Percentiles rank a stretch among this genome's conserved stretches.
Conservation (phyloP, 225 moss, liverwort and hornwort genomes). For the Thuidium tamariscinum region DNA sequence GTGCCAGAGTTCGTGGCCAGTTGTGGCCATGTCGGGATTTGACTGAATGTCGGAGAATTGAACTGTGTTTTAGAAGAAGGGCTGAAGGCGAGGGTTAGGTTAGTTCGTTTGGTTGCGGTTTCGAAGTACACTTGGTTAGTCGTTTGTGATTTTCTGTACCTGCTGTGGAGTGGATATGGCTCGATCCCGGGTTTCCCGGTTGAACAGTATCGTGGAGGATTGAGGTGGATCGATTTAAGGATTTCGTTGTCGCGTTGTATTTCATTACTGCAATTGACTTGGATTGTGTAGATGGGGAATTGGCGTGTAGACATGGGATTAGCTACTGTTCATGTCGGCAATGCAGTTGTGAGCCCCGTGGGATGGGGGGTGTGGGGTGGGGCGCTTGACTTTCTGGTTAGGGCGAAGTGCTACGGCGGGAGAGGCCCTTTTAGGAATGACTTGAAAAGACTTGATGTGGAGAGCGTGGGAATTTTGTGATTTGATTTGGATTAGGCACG, state of each 20-base stretch:
- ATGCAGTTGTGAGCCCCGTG: not conserved
- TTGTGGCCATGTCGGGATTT: not conserved
- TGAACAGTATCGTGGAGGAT: not conserved
- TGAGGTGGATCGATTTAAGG: not conserved
- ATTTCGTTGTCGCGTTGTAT: not conserved
- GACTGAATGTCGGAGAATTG: not conserved
- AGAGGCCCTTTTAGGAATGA: not conserved
- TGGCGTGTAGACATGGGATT: not conserved
- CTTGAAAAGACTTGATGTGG: not conserved
- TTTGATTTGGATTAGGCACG: not conserved
- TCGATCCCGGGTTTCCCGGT: constrained; percentile 4
- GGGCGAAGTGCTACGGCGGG: not conserved
- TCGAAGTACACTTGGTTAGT: not conserved
- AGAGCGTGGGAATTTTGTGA: not conserved
- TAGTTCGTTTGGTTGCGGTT: not conserved
- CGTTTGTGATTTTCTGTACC: not conserved
- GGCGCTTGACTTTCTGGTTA: not conserved
- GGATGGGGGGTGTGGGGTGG: not conserved
- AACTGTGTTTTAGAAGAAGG: not conserved
- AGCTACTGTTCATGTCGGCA: not conserved
- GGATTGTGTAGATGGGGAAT: not conserved
- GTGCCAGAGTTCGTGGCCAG: not conserved
- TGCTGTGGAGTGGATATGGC: not conserved
- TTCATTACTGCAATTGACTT: not conserved
- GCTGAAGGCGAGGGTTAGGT: not conserved